These are phyloP conservation scores for Leptodontidium sp. DNA, from an alignment of 2,329 filamentous ascomycete species.

Conservation along the genomic window DNA sequence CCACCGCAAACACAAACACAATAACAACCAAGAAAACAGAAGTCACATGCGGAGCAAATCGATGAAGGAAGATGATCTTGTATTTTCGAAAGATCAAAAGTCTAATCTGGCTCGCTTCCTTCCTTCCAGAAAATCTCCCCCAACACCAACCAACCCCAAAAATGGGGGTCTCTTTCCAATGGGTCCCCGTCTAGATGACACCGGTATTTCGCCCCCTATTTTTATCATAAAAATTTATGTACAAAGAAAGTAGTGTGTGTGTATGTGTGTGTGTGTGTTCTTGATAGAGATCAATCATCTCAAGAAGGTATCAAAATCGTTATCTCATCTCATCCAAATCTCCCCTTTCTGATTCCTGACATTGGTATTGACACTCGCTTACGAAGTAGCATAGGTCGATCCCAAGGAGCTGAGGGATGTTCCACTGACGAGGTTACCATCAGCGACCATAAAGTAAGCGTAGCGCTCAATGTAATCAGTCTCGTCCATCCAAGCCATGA, in stretches of 20 bases:
- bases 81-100: not conserved
- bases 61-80: not conserved
- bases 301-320: conserved; percentile 4
- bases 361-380: not conserved
- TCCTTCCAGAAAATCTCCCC: not conserved
- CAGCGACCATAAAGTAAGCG: conserved; percentile 49
- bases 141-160: not conserved
- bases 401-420: conserved; percentile 28
- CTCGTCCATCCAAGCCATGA: conserved; percentile 55
- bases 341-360: no score
- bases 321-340: not conserved
- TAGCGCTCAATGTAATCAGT: conserved; percentile 51
- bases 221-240: conserved; percentile 9
- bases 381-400: conserved; percentile 23
- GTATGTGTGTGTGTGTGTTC: not conserved
- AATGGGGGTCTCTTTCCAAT: not conserved
- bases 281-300: conserved; percentile 3
- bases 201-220: conserved; percentile 14
- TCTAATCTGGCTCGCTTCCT: not conserved
- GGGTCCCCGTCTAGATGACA: conserved; percentile 9
- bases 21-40: no score
- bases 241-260: conserved; percentile 10
- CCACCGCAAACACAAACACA: no score
- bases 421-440: conserved; percentile 42
- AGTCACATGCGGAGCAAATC: no score